A percentile compares a stretch with the other conserved stretches of the same genome.
Conservation (phyloP, 1,284 basidiomycete genomes). For the Sphaerobolus stellatus region DNA sequence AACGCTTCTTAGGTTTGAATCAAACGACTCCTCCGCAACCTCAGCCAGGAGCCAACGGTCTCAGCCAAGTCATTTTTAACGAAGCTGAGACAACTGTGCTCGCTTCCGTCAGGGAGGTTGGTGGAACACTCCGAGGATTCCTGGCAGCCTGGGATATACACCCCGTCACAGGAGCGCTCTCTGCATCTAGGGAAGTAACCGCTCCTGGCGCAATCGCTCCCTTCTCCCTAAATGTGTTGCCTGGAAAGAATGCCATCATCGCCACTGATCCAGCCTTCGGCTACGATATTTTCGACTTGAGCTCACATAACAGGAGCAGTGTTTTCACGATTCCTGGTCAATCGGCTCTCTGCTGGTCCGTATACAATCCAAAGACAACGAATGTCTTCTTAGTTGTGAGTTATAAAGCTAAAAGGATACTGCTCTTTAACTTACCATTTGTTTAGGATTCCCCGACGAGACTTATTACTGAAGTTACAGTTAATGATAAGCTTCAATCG, state of each 20-base stretch:
- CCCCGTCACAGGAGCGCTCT: constrained; percentile 28
- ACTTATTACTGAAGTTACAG: constrained; percentile 46
- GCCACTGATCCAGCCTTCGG: constrained; percentile 34
- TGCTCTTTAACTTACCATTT: too few species aligned
- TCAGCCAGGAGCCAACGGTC: constrained; percentile 42
- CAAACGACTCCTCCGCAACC: constrained; percentile 42
- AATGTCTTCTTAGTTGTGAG: constrained; percentile 44
- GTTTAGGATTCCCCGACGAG: constrained; percentile 40
- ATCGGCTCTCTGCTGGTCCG: constrained; percentile 50
- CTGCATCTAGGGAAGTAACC: constrained; percentile 22
- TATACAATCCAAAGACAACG: constrained; percentile 44
- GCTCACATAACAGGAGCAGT: constrained; percentile 12
- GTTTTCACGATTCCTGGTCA: constrained; percentile 42
- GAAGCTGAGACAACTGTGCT: constrained; percentile 44
- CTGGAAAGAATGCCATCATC: constrained; percentile 32
- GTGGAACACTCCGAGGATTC: constrained; percentile 44
- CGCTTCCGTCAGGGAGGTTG: constrained; percentile 48
- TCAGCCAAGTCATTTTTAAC: constrained; percentile 45
- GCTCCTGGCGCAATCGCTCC: constrained; percentile 26
- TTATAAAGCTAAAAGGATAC: background rate
- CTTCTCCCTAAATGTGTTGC: constrained; percentile 34
- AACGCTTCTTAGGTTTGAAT: constrained; percentile 42
- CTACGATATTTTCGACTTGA: constrained; percentile 36
- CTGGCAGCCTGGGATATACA: constrained; percentile 48
- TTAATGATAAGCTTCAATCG: constrained; percentile 44